Evolutionary conservation across 202 grass and related monocot genomes (phyloP).

Genomic region (Elaeis oleifera): DNA sequence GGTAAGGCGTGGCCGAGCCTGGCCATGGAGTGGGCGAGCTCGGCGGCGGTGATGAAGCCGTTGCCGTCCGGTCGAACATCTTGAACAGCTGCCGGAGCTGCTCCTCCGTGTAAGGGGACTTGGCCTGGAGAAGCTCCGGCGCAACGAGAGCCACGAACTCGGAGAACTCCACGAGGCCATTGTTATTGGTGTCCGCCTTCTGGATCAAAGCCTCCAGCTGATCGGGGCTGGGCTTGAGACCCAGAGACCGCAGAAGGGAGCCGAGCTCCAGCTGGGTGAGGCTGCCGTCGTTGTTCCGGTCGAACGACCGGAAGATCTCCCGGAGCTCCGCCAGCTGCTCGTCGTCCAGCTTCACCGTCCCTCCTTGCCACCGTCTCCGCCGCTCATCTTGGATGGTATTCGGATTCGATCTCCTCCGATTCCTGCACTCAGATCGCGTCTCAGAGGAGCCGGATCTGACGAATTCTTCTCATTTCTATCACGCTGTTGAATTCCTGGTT

Average conservation of each 20-base stretch:
- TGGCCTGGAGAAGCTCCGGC: slow-evolving; percentile 53
- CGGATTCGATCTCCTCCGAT: neutral
- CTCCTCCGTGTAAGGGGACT: slow-evolving; percentile 69
- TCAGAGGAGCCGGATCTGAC: no score
- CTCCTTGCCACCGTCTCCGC: neutral
- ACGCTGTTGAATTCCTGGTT: no score
- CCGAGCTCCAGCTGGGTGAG: slow-evolving; percentile 87
- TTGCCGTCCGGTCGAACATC: slow-evolving; percentile 91
- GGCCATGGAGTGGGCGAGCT: slow-evolving; percentile 90
- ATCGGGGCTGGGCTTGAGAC: slow-evolving; percentile 57
- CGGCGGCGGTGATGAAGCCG: slow-evolving; percentile 86
- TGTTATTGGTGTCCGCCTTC: slow-evolving; percentile 66
- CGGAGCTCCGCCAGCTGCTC: slow-evolving; percentile 68
- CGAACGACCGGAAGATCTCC: slow-evolving; percentile 88
- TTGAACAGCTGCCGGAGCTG: slow-evolving; percentile 59
- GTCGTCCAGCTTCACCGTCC: slow-evolving; percentile 34
- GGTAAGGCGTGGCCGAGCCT: slow-evolving; percentile 76
- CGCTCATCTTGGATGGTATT: slow-evolving; percentile 1
- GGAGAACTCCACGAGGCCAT: slow-evolving; percentile 88
- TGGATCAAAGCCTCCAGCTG: slow-evolving; percentile 71
- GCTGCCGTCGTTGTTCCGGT: slow-evolving; percentile 82
- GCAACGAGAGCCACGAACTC: slow-evolving; percentile 77
- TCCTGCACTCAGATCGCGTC: no score
- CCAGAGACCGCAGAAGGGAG: slow-evolving; percentile 73
- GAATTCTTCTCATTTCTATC: no score